Evolutionary conservation across 352 stramenopile genomes (phyloP).

Genomic region (Phytophthora tubulina): DNA sequence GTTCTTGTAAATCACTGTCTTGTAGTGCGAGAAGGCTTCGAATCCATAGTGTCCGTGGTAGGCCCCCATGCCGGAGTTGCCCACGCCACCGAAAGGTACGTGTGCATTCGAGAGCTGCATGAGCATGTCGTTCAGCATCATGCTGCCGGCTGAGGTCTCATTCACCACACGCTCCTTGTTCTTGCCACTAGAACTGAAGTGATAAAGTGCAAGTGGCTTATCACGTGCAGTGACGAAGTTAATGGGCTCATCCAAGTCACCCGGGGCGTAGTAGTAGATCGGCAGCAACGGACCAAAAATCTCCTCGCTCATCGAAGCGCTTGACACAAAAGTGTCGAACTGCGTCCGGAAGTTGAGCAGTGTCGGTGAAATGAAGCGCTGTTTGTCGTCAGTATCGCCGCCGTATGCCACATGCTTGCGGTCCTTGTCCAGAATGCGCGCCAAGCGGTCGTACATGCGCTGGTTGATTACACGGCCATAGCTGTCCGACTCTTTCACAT

Average conservation of each 20-base stretch:
- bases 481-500: constrained; percentile 50
- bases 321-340: constrained; percentile 50
- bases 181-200: constrained; percentile 68
- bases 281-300: constrained; percentile 97
- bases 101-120: constrained; percentile 73
- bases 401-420: constrained; percentile 67
- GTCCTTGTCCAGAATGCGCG: constrained; percentile 47
- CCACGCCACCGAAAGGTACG: constrained; percentile 85
- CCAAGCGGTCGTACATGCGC: constrained; percentile 64
- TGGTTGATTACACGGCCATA: constrained; percentile 83
- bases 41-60: constrained; percentile 90
- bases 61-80: constrained; percentile 77
- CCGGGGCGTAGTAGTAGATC: constrained; percentile 82
- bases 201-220: constrained; percentile 90
- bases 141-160: constrained; percentile 68
- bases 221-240: constrained; percentile 50
- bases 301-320: constrained; percentile 90
- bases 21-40: constrained; percentile 78
- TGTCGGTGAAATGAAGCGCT: constrained; percentile 88
- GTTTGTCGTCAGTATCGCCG: constrained; percentile 67
- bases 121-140: constrained; percentile 86
- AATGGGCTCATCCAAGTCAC: constrained; percentile 46
- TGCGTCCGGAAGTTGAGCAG: constrained; percentile 88
- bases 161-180: constrained; percentile 51
- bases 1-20: constrained; percentile 77